Evolutionary conservation across 2,329 filamentous ascomycete genomes (phyloP).

Genomic region (Penicillium polonicum): DNA sequence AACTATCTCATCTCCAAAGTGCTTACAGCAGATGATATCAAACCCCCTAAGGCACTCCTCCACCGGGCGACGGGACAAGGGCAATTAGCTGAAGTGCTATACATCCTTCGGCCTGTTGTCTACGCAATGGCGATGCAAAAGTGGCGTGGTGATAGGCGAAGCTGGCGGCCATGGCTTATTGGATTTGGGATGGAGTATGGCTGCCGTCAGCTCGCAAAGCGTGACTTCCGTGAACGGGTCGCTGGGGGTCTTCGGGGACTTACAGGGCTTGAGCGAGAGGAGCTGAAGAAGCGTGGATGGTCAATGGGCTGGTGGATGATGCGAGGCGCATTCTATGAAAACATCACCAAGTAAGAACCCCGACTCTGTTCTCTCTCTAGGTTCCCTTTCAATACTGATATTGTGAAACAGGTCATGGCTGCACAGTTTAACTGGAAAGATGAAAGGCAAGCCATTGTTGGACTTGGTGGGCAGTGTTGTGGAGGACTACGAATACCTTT

Average conservation of each 20-base stretch:
- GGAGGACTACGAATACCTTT: conserved; percentile 95
- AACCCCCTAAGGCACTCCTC: conserved; percentile 81
- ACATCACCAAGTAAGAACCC: conserved; percentile 66
- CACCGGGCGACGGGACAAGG: conserved; percentile 71
- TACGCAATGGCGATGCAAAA: conserved; percentile 82
- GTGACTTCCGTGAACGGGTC: conserved; percentile 60
- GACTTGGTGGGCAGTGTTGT: conserved; percentile 80
- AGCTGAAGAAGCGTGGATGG: conserved; percentile 85
- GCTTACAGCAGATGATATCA: conserved; percentile 93
- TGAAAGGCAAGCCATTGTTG: conserved; percentile 71
- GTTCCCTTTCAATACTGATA: conserved; percentile 24
- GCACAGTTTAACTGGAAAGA: conserved; percentile 68
- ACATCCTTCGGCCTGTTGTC: conserved; percentile 82
- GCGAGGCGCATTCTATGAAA: conserved; percentile 96
- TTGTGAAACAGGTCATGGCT: conserved; percentile 52
- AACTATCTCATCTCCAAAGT: conserved; percentile 86
- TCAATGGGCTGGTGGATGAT: conserved; percentile 93
- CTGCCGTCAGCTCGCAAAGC: conserved; percentile 78
- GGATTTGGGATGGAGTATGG: conserved; percentile 83
- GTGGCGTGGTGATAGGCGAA: conserved; percentile 68
- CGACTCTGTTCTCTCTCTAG: background rate
- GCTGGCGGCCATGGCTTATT: conserved; percentile 89
- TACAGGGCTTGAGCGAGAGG: conserved; percentile 83
- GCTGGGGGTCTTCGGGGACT: conserved; percentile 72
- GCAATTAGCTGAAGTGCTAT: conserved; percentile 82